Percentiles rank a stretch among this genome's conserved stretches.
phyloP scores from a whole-genome alignment of 345 rosid species.

The Alliaria petiolata region DNA sequence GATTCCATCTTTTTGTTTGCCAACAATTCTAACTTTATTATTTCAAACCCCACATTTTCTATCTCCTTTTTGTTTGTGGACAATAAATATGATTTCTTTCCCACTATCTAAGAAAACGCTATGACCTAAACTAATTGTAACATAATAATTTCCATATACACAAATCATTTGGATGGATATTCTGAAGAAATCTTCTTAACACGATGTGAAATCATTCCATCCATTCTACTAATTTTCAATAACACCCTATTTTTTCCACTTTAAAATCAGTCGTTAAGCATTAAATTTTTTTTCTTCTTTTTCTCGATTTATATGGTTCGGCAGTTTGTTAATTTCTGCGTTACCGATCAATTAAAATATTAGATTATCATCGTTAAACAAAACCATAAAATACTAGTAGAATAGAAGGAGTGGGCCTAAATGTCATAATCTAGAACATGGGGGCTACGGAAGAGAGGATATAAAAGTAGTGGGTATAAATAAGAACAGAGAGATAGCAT shows the following conservation, averaged over 20 bases:
- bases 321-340: not conserved
- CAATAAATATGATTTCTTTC: slow-evolving; percentile 10
- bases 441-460: slow-evolving; percentile 9
- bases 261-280: not conserved
- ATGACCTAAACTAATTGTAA: not conserved
- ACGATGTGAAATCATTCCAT: too few species aligned
- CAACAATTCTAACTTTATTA: slow-evolving; percentile 13
- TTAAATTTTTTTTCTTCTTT: not conserved
- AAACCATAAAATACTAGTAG: not conserved
- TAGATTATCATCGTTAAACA: not conserved
- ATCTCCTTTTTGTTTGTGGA: not conserved
- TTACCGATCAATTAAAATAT: not conserved
- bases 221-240: too few species aligned
- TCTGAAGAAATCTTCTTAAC: not conserved
- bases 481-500: slow-evolving; percentile 28
- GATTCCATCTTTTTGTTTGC: slow-evolving; percentile 9
- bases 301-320: not conserved
- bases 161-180: not conserved
- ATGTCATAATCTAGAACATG: slow-evolving; percentile 30
- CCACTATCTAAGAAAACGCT: not conserved
- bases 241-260: too few species aligned
- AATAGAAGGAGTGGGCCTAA: slow-evolving; percentile 16
- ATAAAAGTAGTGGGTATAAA: slow-evolving; percentile 11
- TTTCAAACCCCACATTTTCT: slow-evolving; percentile 27
- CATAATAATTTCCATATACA: not conserved